A percentile compares a stretch with the other conserved stretches of the same genome.
These are phyloP conservation scores for Cercis canadensis DNA, from an alignment of 306 rosid species.

Conservation along the genomic window DNA sequence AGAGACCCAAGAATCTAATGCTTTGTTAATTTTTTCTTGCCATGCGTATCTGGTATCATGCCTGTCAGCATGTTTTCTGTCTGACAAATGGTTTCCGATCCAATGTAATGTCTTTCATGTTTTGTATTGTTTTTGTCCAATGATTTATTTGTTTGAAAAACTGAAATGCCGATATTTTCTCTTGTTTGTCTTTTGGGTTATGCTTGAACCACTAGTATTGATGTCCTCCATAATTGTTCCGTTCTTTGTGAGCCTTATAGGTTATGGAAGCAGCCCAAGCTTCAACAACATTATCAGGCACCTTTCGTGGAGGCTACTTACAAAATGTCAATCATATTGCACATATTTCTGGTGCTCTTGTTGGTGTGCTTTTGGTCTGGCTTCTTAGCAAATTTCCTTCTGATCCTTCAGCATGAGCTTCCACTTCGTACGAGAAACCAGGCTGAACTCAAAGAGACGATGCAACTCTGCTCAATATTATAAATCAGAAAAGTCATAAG, in stretches of 20 bases:
- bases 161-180: neutral
- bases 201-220: slow-evolving; percentile 30
- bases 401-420: slow-evolving; percentile 49
- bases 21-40: slow-evolving; percentile 23
- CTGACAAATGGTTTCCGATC: slow-evolving; percentile 2
- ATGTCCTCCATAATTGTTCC: slow-evolving; percentile 26
- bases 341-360: slow-evolving; percentile 97
- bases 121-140: neutral
- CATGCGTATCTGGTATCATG: neutral
- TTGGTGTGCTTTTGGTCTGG: slow-evolving; percentile 91
- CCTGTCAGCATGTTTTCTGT: neutral
- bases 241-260: slow-evolving; percentile 46
- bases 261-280: slow-evolving; percentile 99
- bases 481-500: slow-evolving; percentile 1
- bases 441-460: slow-evolving; percentile 19
- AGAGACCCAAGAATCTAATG: neutral
- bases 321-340: slow-evolving; percentile 90
- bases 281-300: slow-evolving; percentile 72
- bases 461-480: slow-evolving; percentile 18
- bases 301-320: slow-evolving; percentile 60
- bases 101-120: slow-evolving; percentile 6
- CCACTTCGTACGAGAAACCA: slow-evolving; percentile 38
- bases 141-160: slow-evolving; percentile 28
- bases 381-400: slow-evolving; percentile 88
- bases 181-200: slow-evolving; percentile 8